Percentiles rank a stretch among this genome's conserved stretches.
These are phyloP conservation scores for Glebionis coronaria DNA, from an alignment of 129 eudicot genomes.

Conservation along the genomic window DNA sequence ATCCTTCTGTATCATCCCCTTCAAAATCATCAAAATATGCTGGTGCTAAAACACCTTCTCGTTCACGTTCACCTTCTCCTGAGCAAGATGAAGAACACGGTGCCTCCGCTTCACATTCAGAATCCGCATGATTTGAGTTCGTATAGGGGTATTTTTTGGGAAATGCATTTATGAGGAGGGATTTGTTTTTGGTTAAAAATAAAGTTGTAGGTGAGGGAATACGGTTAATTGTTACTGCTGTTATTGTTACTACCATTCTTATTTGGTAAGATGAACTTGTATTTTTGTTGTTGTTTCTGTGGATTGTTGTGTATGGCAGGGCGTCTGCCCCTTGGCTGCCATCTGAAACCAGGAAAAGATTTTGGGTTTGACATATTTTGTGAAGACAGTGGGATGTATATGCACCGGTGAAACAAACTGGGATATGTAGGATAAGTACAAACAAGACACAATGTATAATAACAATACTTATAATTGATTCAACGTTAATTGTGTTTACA, in stretches of 20 bases:
- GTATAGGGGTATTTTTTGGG: slow-evolving; percentile 22
- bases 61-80: slow-evolving; percentile 31
- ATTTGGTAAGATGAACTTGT: slow-evolving; percentile 7
- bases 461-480: no score
- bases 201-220: slow-evolving; percentile 42
- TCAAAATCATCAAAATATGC: slow-evolving; percentile 48
- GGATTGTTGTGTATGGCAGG: no score
- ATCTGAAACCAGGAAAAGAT: no score
- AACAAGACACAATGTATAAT: no score
- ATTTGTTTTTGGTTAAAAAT: slow-evolving; percentile 37
- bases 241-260: slow-evolving; percentile 19
- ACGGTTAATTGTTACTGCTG: slow-evolving; percentile 18
- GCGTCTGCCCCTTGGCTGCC: no score
- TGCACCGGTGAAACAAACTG: no score
- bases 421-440: no score
- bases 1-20: slow-evolving; percentile 48
- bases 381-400: no score
- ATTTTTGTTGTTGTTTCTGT: slow-evolving; percentile 9
- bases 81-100: slow-evolving; percentile 22
- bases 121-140: slow-evolving; percentile 29
- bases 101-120: slow-evolving; percentile 42
- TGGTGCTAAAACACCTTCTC: slow-evolving; percentile 38
- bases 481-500: no score
- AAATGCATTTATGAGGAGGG: slow-evolving; percentile 1
- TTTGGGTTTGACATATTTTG: no score